Evolutionary conservation across 129 eudicot species (phyloP).

Genomic region (Silybum marianum): DNA sequence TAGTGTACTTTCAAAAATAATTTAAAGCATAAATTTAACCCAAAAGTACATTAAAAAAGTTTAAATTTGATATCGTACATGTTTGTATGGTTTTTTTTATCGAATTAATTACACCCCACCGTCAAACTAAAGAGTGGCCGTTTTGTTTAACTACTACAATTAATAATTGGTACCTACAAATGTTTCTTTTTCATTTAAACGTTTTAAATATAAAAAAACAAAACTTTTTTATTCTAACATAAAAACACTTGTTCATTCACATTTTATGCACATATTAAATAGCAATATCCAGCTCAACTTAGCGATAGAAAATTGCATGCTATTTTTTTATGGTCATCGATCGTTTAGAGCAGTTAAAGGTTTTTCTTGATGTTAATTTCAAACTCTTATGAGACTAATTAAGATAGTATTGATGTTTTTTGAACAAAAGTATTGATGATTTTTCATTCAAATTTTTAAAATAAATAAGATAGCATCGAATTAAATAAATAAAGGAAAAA

Average conservation of each 20-base stretch:
- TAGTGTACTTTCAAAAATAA: neutral
- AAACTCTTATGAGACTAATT: too few species aligned
- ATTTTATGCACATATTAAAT: neutral
- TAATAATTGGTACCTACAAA: neutral
- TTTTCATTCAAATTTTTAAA: too few species aligned
- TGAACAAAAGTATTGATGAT: too few species aligned
- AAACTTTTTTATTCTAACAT: neutral
- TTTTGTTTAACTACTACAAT: neutral
- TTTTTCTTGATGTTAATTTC: too few species aligned
- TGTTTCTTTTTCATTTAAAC: neutral
- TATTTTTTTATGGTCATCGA: neutral
- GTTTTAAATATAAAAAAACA: neutral
- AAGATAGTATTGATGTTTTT: too few species aligned
- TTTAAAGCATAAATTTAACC: neutral
- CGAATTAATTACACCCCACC: neutral
- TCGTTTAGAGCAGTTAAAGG: neutral
- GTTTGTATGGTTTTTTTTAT: neutral
- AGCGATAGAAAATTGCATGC: too few species aligned
- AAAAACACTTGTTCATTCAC: neutral
- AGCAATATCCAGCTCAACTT: too few species aligned
- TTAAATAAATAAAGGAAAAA: too few species aligned
- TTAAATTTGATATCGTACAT: neutral
- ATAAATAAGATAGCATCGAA: too few species aligned
- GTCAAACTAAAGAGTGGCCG: constrained; percentile 25
- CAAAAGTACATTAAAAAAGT: neutral